Conservation (phyloP, 495 filamentous ascomycete genomes). For the Echria macrotheca region DNA sequence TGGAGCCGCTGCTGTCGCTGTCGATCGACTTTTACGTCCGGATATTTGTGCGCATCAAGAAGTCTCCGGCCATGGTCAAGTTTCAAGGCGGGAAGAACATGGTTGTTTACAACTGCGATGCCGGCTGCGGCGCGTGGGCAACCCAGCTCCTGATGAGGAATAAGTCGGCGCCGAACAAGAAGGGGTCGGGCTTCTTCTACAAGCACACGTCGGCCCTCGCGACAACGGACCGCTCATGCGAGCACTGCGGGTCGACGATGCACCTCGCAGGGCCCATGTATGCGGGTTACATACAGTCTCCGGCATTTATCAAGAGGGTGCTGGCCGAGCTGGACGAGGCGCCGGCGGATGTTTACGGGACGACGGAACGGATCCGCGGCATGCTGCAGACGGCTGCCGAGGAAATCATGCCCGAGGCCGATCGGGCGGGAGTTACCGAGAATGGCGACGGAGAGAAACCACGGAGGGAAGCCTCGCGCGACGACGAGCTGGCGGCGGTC, state of each 20-base stretch:
- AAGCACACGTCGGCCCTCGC: constrained; percentile 74
- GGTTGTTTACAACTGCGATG: constrained; percentile 85
- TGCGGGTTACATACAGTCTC: constrained; percentile 80
- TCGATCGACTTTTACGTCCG: constrained; percentile 95
- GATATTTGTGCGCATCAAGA: constrained; percentile 77
- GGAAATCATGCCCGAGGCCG: constrained; percentile 48
- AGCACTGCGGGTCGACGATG: constrained; percentile 80
- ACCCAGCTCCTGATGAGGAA: constrained; percentile 69
- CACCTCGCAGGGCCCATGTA: constrained; percentile 93
- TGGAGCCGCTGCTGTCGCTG: constrained; percentile 86
- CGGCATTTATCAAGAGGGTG: constrained; percentile 70
- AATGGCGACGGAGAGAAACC: constrained; percentile 17
- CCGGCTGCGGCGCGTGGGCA: constrained; percentile 82
- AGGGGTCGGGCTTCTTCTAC: constrained; percentile 58
- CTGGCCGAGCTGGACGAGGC: constrained; percentile 60
- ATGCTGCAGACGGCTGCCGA: constrained; percentile 87
- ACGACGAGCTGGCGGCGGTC: constrained; percentile 48
- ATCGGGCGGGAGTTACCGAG: constrained; percentile 1
- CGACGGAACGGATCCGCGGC: constrained; percentile 73
- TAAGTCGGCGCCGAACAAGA: constrained; percentile 58
- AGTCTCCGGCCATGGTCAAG: constrained; percentile 78
- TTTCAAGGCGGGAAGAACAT: constrained; percentile 84
- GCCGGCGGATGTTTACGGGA: constrained; percentile 64
- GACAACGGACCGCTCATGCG: constrained; percentile 53
- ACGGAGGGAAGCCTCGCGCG: constrained; percentile 27